Conservation (phyloP, 257 asterid species). For the Petunia axillaris region DNA sequence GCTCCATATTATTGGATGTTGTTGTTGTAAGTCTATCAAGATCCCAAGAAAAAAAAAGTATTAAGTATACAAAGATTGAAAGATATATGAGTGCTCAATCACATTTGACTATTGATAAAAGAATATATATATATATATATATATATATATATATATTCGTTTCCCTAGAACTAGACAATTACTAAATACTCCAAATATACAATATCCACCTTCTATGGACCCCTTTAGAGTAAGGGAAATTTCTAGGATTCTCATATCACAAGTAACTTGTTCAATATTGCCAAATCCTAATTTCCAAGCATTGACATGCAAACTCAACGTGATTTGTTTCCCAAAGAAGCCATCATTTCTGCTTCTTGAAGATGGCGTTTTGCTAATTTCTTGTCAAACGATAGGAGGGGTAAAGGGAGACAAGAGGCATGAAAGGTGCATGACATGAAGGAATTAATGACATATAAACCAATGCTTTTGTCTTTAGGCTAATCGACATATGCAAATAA, state of each 20-base stretch:
- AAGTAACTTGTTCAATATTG: neutral
- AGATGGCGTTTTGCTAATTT: constrained; percentile 47
- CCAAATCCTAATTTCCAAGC: neutral
- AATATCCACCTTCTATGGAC: neutral
- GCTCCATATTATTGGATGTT: neutral
- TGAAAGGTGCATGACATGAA: constrained; percentile 20
- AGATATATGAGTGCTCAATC: neutral
- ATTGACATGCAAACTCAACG: constrained; percentile 14
- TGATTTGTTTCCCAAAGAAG: constrained; percentile 40
- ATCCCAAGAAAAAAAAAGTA: neutral
- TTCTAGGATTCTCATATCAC: constrained; percentile 41
- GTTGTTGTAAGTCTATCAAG: neutral
- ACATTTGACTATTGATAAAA: neutral
- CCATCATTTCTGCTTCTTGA: constrained; percentile 42
- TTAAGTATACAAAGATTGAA: neutral
- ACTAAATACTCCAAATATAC: constrained; percentile 21
- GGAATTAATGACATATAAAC: constrained; percentile 23
- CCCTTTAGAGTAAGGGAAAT: neutral
- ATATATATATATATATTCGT: too few species aligned
- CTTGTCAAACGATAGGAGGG: constrained; percentile 2
- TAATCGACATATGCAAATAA: constrained; percentile 34
- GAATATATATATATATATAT: too few species aligned
- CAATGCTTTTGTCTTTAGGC: constrained; percentile 44
- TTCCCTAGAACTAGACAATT: constrained; percentile 31
- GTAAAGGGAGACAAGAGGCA: constrained; percentile 37